Percentiles rank a stretch among this genome's conserved stretches.
Conservation (phyloP, 2,329 filamentous ascomycete species). For the Zelopaecilomyces penicillatus region DNA sequence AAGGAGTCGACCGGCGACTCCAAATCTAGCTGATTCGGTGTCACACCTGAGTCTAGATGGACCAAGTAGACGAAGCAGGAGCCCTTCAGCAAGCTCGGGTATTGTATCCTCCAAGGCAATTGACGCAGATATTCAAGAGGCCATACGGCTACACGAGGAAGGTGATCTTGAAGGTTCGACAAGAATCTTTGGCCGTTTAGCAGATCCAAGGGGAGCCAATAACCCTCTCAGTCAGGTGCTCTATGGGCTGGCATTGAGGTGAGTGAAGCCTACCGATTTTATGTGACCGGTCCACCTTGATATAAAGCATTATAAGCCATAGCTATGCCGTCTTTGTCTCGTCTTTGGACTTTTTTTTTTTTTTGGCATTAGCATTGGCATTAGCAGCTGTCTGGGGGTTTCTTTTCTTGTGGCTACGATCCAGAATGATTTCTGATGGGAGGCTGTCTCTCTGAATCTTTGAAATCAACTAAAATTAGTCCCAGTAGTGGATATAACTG, state of each 20-base stretch:
- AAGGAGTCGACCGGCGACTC: conserved; percentile 34
- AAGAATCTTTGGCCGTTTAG: conserved; percentile 73
- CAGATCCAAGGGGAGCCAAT: conserved; percentile 75
- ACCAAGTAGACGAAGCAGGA: conserved; percentile 6
- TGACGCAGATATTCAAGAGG: conserved; percentile 77
- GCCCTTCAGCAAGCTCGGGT: conserved; percentile 14
- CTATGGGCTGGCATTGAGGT: conserved; percentile 86
- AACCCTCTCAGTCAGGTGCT: conserved; percentile 93
- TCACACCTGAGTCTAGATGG: conserved; percentile 17
- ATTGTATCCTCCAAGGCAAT: conserved; percentile 42
- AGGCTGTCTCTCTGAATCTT: too few relatives aligned
- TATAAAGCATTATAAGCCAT: too few relatives aligned
- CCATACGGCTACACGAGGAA: conserved; percentile 85
- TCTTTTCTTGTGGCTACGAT: too few relatives aligned
- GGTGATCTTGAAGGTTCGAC: conserved; percentile 75
- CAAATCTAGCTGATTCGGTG: conserved; percentile 21
- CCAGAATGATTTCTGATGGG: too few relatives aligned
- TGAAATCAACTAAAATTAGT: too few relatives aligned
- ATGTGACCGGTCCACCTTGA: too few relatives aligned
- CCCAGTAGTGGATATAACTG: too few relatives aligned
- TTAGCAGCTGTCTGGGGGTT: too few relatives aligned
- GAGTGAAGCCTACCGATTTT: conserved; percentile 26
- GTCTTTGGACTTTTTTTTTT: too few relatives aligned
- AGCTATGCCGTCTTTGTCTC: too few relatives aligned
- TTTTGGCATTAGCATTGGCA: too few relatives aligned